Percentiles rank a stretch among this genome's conserved stretches.
phyloP scores from a whole-genome alignment of 345 rosid species.

The Xanthoceras sorbifolium region DNA sequence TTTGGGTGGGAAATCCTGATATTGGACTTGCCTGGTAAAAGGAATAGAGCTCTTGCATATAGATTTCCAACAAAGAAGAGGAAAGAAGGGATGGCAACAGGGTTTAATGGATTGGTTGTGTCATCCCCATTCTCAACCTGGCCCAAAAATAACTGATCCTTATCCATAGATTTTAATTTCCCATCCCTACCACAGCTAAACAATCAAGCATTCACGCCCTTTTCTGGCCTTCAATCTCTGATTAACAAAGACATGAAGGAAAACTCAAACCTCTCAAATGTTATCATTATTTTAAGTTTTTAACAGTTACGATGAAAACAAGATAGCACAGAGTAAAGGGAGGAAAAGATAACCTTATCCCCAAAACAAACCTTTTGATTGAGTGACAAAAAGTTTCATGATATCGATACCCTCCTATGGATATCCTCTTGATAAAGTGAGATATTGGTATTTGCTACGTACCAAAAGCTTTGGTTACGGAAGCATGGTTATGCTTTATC shows the following conservation, averaged over 20 bases:
- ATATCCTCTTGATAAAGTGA: neutral
- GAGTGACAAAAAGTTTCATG: neutral
- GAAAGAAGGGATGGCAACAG: neutral
- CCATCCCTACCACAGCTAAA: neutral
- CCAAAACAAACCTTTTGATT: neutral
- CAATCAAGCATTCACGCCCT: neutral
- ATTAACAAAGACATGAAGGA: neutral
- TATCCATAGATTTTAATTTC: neutral
- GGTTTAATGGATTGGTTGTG: neutral
- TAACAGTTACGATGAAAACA: neutral
- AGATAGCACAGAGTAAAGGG: neutral
- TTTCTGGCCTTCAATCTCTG: neutral
- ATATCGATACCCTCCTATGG: neutral
- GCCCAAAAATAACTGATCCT: neutral
- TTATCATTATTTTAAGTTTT: neutral
- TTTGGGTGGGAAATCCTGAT: no score
- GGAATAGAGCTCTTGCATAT: no score
- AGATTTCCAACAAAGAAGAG: neutral
- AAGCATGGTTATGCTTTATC: neutral
- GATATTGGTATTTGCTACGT: neutral
- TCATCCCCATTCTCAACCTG: slow-evolving; percentile 1
- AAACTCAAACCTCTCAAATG: neutral
- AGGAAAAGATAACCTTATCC: neutral
- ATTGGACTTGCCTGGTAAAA: neutral
- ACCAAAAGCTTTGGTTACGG: neutral